phyloP scores from a whole-genome alignment of 2,329 filamentous ascomycete genomes.

The Raffaelea albimanens region DNA sequence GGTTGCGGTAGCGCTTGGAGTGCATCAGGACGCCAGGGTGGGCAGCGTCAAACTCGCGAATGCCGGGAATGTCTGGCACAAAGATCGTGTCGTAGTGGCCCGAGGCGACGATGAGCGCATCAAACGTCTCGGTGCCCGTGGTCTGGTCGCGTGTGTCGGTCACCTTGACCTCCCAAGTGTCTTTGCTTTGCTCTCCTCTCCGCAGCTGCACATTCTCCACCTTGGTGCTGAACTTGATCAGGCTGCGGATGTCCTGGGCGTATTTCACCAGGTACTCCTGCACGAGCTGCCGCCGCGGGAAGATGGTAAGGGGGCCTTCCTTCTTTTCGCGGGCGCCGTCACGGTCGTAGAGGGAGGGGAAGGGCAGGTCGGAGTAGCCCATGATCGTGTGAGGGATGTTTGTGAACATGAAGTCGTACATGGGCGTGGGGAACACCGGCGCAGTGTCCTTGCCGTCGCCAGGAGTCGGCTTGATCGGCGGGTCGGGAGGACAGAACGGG shows the following conservation, averaged over 20 bases:
- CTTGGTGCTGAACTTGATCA: conserved; percentile 62
- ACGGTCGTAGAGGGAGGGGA: conserved; percentile 31
- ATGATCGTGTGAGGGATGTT: conserved; percentile 81
- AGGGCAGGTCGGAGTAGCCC: conserved; percentile 64
- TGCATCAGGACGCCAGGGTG: conserved; percentile 58
- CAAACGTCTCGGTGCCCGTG: conserved; percentile 40
- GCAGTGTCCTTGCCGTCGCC: conserved; percentile 18
- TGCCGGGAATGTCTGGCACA: conserved; percentile 52
- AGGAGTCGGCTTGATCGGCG: conserved; percentile 49
- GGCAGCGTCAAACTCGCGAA: conserved; percentile 46
- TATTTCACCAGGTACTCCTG: conserved; percentile 67
- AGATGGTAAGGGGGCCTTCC: conserved; percentile 42
- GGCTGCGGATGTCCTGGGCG: conserved; percentile 53
- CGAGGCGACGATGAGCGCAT: conserved; percentile 66
- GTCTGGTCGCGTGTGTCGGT: conserved; percentile 21
- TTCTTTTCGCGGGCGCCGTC: not conserved
- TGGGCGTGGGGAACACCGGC: conserved; percentile 66
- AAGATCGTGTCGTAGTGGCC: conserved; percentile 66
- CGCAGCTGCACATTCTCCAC: conserved; percentile 49
- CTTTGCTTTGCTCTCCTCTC: not conserved
- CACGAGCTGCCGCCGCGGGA: conserved; percentile 63
- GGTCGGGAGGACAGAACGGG: conserved; percentile 51
- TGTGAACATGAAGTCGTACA: conserved; percentile 75
- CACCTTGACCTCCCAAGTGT: conserved; percentile 54
- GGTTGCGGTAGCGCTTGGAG: conserved; percentile 69